A percentile compares a stretch with the other conserved stretches of the same genome.
phyloP scores from a whole-genome alignment of 2,329 filamentous ascomycete genomes.

The Apiospora kogelbergensis region DNA sequence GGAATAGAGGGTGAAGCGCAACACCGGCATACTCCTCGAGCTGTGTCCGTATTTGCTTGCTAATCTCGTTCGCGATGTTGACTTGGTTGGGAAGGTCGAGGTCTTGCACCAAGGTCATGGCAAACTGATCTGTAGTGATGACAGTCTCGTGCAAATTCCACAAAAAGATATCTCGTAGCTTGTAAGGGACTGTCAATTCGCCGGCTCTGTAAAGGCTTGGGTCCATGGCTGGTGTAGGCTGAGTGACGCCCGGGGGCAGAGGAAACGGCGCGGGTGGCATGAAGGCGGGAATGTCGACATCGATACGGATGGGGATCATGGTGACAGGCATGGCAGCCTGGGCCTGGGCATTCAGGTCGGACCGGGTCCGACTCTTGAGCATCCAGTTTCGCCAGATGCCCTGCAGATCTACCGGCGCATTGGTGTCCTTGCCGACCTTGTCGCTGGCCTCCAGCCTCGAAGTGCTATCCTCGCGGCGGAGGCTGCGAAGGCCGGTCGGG shows the following conservation, averaged over 20 bases:
- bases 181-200: conserved; percentile 79
- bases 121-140: conserved; percentile 94
- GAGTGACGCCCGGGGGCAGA: conserved; percentile 61
- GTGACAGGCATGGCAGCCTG: conserved; percentile 81
- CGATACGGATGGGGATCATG: conserved; percentile 92
- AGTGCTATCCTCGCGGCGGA: conserved; percentile 72
- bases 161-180: conserved; percentile 90
- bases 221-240: conserved; percentile 60
- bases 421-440: conserved; percentile 81
- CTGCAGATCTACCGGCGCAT: conserved; percentile 77
- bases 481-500: conserved; percentile 79
- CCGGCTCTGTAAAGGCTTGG: conserved; percentile 73
- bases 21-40: conserved; percentile 95
- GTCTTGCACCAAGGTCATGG: conserved; percentile 86
- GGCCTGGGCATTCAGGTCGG: conserved; percentile 60
- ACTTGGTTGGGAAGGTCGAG: conserved; percentile 81
- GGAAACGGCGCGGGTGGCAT: conserved; percentile 65
- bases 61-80: conserved; percentile 74
- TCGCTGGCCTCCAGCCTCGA: conserved; percentile 66
- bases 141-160: conserved; percentile 97
- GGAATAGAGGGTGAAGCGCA: conserved; percentile 89
- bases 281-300: conserved; percentile 85
- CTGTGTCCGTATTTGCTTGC: conserved; percentile 91
- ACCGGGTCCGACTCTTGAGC: conserved; percentile 64
- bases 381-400: conserved; percentile 97